Percentiles rank a stretch among this genome's conserved stretches.
Evolutionary conservation across 345 rosid genomes (phyloP).

Genomic region (Psidium friedrichsthalianum): DNA sequence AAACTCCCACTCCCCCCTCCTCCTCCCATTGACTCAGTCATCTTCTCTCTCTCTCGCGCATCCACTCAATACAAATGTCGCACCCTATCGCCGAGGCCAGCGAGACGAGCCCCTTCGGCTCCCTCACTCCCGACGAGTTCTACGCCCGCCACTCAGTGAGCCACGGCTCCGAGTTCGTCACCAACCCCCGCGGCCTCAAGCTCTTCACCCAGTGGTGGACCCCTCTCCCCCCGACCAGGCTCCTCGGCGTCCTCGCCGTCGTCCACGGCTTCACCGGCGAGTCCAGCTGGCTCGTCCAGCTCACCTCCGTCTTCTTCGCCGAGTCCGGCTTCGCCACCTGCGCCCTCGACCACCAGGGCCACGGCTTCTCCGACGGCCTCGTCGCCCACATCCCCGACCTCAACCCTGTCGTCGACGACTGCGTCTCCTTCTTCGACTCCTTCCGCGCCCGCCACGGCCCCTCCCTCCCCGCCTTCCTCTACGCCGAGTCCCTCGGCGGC

Average conservation of each 20-base stretch:
- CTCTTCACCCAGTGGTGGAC: constrained; percentile 90
- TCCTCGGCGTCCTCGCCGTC: constrained; percentile 52
- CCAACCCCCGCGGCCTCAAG: constrained; percentile 64
- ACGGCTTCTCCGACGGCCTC: constrained; percentile 87
- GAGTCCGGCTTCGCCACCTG: constrained; percentile 66
- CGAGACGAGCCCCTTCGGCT: constrained; percentile 57
- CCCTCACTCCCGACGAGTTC: constrained; percentile 52
- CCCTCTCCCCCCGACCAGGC: constrained; percentile 41
- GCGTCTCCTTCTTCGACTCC: constrained; percentile 46
- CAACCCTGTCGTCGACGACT: constrained; percentile 70
- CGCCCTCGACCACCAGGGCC: constrained; percentile 96
- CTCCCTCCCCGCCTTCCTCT: constrained; percentile 59
- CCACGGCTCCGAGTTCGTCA: constrained; percentile 60
- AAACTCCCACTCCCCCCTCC: neutral
- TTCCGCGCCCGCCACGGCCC: constrained; percentile 48
- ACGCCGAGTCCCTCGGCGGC: constrained; percentile 89
- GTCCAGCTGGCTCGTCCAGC: constrained; percentile 69
- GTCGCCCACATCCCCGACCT: constrained; percentile 61
- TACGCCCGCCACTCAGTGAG: constrained; percentile 60
- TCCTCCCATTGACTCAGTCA: neutral
- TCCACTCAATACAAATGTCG: constrained; percentile 9
- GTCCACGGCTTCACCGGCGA: constrained; percentile 96
- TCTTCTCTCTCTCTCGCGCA: neutral
- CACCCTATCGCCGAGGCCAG: constrained; percentile 73
- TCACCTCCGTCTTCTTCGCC: constrained; percentile 71